phyloP scores from a whole-genome alignment of 208 protist species.

The Trypanosomatidae sp. region DNA sequence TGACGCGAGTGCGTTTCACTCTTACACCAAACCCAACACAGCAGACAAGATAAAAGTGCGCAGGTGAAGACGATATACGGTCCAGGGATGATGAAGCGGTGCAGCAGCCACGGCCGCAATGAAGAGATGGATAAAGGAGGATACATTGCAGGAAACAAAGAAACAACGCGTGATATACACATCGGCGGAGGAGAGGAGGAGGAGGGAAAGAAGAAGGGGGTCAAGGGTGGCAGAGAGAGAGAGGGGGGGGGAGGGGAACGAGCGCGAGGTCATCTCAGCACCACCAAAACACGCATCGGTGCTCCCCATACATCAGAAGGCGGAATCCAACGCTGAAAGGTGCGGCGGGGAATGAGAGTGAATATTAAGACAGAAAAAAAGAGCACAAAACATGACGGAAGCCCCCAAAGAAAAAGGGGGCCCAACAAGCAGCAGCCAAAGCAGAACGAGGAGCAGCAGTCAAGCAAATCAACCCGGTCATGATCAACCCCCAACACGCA shows the following conservation, averaged over 20 bases:
- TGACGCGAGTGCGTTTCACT: neutral
- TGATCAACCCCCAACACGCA: neutral
- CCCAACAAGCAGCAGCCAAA: neutral
- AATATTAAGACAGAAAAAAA: neutral
- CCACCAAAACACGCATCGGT: neutral
- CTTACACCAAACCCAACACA: neutral
- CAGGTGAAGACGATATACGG: neutral
- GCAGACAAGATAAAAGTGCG: neutral
- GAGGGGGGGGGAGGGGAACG: too few relatives aligned
- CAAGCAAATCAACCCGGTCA: neutral
- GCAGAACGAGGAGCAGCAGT: neutral
- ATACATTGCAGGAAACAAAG: neutral
- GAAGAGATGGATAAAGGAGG: neutral
- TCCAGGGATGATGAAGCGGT: neutral
- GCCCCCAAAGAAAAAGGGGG: neutral
- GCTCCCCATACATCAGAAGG: neutral
- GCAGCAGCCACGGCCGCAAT: neutral
- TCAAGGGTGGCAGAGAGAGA: neutral
- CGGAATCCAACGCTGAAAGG: neutral
- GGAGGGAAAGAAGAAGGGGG: neutral
- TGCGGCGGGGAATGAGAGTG: neutral
- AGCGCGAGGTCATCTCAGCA: neutral
- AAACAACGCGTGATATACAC: neutral
- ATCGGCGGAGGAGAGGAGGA: neutral
- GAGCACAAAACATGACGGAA: neutral